These are phyloP conservation scores for Carpinus viminea DNA, from an alignment of 306 rosid genomes.

Conservation along the genomic window DNA sequence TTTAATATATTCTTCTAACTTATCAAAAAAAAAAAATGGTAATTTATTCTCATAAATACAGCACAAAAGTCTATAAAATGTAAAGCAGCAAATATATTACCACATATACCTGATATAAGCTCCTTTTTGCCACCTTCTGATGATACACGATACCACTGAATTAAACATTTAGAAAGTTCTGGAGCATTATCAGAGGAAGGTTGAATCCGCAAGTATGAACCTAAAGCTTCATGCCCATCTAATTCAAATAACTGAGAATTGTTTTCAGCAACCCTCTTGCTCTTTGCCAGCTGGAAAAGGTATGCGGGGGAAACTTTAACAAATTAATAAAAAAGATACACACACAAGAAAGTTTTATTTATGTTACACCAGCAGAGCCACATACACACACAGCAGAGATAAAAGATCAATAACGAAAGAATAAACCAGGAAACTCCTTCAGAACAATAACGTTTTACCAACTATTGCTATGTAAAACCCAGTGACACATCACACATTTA, in stretches of 20 bases:
- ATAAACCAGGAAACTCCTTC: neutral
- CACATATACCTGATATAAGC: slow-evolving; percentile 67
- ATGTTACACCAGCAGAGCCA: neutral
- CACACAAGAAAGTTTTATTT: neutral
- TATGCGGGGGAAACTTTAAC: slow-evolving; percentile 12
- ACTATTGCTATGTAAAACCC: neutral
- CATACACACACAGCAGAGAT: neutral
- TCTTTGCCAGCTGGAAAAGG: slow-evolving; percentile 56
- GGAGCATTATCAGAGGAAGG: slow-evolving; percentile 62
- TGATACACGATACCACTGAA: slow-evolving; percentile 81
- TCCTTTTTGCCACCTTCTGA: slow-evolving; percentile 72
- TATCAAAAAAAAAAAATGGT: too few species aligned
- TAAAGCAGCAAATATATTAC: neutral
- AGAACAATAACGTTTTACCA: neutral
- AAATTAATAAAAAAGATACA: slow-evolving; percentile 2
- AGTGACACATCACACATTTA: neutral
- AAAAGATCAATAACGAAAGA: neutral
- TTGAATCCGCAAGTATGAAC: slow-evolving; percentile 73
- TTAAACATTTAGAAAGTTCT: slow-evolving; percentile 59
- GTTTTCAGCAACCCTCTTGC: slow-evolving; percentile 58
- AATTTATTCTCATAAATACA: neutral
- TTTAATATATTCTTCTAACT: too few species aligned
- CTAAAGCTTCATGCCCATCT: slow-evolving; percentile 80
- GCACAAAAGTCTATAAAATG: neutral
- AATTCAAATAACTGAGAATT: slow-evolving; percentile 52